Evolutionary conservation across 495 filamentous ascomycete genomes (phyloP), one percentile per base, ranked within the genome.

Genomic region (Aspergillus olivimuriae): DNA sequence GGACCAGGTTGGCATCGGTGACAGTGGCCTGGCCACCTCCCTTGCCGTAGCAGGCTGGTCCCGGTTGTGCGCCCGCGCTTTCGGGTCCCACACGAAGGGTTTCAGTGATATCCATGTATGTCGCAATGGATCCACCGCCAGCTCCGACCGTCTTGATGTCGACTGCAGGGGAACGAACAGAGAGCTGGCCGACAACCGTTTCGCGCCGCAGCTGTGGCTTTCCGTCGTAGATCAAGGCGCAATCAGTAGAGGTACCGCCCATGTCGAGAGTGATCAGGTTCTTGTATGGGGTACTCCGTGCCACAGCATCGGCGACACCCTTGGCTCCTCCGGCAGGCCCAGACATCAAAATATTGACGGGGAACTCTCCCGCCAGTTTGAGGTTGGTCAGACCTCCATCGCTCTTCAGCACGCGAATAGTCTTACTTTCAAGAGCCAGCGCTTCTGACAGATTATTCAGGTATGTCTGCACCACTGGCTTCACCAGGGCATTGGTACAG

Each of bases 211-310:
- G 48, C 8, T 60, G 68, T n/a, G 66, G 70, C 37, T 66, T 58
- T 3, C 66, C 66, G 11, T 72, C 53, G 11, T 71, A 63, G 17
- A 75, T 70, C 4, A 74, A 48, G 0, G 72, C 70, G 39, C 66
- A 65, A 36, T 76, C 72, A 0, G 71, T 76, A 0, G 66, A 71
- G 0, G 72, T 76, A 4, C 71, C 72, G 8, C 72, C 71, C 70
- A 76, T 74, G 37, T 76, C 72, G 9, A 76, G 30, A 0, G 72
- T 75, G 18, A 74, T 73, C 1, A 75, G 44, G 21, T 75, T 72
- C 51, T 73, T 73, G 41, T 69, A 71, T 4, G 60, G 55, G 0
- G 72, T 74, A 23, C 61, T 61, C 2, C 55, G 65, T 14, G 72
- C 62, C 9, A 75, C 68, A 4, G 68, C 58, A 34, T 71, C 68